Evolutionary conservation across 495 filamentous ascomycete genomes (phyloP).

Genomic region (Aspergillus ostianus): DNA sequence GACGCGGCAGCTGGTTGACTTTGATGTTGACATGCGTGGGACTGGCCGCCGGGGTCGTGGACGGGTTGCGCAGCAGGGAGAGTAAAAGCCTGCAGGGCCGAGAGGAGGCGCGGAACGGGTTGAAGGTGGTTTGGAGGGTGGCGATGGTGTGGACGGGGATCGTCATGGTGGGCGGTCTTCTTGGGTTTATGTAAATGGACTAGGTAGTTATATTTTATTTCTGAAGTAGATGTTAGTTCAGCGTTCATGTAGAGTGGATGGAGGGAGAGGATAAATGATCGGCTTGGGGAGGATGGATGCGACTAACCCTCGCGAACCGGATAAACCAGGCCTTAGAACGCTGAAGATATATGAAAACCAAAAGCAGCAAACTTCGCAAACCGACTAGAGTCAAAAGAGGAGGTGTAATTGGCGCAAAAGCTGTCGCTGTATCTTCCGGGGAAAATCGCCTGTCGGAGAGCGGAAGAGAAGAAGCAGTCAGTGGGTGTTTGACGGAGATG

Average conservation of each 20-base stretch:
- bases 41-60: conserved; percentile 68
- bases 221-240: background rate
- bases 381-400: background rate
- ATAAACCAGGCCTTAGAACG: background rate
- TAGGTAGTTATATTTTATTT: conserved; percentile 1
- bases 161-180: conserved; percentile 61
- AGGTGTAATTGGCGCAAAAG: background rate
- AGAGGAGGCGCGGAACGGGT: conserved; percentile 76
- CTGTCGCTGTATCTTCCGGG: background rate
- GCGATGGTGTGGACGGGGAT: conserved; percentile 64
- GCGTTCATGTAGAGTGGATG: background rate
- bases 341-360: background rate
- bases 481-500: conserved; percentile 36
- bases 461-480: conserved; percentile 12
- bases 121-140: conserved; percentile 79
- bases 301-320: background rate
- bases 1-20: conserved; percentile 62
- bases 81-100: conserved; percentile 86
- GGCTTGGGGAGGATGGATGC: background rate
- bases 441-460: conserved; percentile 8
- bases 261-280: background rate
- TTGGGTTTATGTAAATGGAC: background rate
- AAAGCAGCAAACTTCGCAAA: background rate
- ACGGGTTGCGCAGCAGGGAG: conserved; percentile 61
- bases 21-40: conserved; percentile 75